These are phyloP conservation scores for Neurospora hispaniola DNA, from an alignment of 495 filamentous ascomycete genomes.

Conservation along the genomic window DNA sequence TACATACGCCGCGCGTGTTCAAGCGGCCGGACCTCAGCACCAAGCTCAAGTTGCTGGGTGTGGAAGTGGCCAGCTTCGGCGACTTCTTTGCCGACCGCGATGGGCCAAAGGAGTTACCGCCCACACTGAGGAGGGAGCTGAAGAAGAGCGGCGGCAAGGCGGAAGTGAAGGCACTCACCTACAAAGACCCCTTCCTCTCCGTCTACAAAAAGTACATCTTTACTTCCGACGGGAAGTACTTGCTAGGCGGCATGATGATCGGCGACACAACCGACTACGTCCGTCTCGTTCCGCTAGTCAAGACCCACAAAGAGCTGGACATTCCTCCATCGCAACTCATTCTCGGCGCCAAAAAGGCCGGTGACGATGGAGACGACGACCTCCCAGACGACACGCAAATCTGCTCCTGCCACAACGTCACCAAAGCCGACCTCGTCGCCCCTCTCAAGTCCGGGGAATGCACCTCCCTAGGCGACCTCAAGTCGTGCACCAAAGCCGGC, in stretches of 20 bases:
- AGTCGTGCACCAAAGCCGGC: conserved; percentile 90
- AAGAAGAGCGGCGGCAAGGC: conserved; percentile 31
- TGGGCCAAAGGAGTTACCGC: conserved; percentile 66
- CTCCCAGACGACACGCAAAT: conserved; percentile 77
- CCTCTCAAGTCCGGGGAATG: conserved; percentile 72
- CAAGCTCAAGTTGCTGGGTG: conserved; percentile 85
- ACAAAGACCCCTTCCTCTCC: conserved; percentile 88
- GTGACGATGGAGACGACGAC: conserved; percentile 20
- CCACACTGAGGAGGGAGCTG: conserved; percentile 32
- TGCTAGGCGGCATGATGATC: conserved; percentile 97
- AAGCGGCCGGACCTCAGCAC: conserved; percentile 86
- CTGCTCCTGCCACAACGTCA: conserved; percentile 94
- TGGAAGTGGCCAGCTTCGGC: conserved; percentile 91
- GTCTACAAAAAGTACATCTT: conserved; percentile 97
- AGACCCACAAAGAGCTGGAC: conserved; percentile 72
- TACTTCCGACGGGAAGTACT: conserved; percentile 82
- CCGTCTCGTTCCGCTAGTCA: conserved; percentile 90
- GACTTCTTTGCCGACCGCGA: conserved; percentile 94
- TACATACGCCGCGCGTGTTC: conserved; percentile 59
- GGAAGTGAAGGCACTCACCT: conserved; percentile 76
- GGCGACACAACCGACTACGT: conserved; percentile 92
- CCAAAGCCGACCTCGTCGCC: conserved; percentile 70
- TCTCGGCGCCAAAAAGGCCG: conserved; percentile 55
- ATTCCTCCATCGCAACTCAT: conserved; percentile 85
- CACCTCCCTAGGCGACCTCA: conserved; percentile 78